Evolutionary conservation across 2,329 filamentous ascomycete genomes (phyloP), one percentile per base, ranked within the genome.

Genomic region (Aspergillus vadensis): DNA sequence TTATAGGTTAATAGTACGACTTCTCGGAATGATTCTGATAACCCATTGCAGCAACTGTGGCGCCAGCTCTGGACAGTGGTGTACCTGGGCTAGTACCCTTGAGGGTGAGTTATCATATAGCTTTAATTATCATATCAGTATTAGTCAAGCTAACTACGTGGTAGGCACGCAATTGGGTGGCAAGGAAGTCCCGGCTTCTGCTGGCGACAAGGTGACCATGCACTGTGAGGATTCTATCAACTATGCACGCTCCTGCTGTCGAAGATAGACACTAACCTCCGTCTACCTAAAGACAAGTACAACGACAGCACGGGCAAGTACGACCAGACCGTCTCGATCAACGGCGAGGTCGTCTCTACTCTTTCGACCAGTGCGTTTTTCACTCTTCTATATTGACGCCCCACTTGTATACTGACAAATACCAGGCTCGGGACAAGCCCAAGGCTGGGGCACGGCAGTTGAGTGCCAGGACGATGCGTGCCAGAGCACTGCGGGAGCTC

Each of bases 391-490:
- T 0, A 8, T 8, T 27, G 7, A 27, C 0, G 7, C 7, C 8
- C 25, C 25, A 27, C 7, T 8, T 27, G 6, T 12, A 17, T 21
- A 55, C 56, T 60, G 23, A 63, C n/a, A 10, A 3, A 4, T 0
- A n/a, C 1, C 19, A 68, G 69, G 55, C 14, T 73, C 70, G 23
- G 72, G 72, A 1, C 47, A 72, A 8, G 72, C 72, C 5, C 65
- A 73, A 48, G 72, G 71, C 17, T 75, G 69, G 67, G 72, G 71
- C 14, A 74, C 72, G 0, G 72, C 72, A 9, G 70, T 72, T 2
- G 72, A 74, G 50, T 74, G 71, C 53, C 70, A 74, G 62, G 70
- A 68, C 14, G 57, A 68, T 19, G 67, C 70, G 6, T 73, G 68
- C 32, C 43, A 71, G 15, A 67, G 66, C 48, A 70, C 64, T 6